Percentiles rank a stretch among this genome's conserved stretches.
Evolutionary conservation across 2,329 filamentous ascomycete genomes (phyloP).

Genomic region (Fusarium oxysporum): DNA sequence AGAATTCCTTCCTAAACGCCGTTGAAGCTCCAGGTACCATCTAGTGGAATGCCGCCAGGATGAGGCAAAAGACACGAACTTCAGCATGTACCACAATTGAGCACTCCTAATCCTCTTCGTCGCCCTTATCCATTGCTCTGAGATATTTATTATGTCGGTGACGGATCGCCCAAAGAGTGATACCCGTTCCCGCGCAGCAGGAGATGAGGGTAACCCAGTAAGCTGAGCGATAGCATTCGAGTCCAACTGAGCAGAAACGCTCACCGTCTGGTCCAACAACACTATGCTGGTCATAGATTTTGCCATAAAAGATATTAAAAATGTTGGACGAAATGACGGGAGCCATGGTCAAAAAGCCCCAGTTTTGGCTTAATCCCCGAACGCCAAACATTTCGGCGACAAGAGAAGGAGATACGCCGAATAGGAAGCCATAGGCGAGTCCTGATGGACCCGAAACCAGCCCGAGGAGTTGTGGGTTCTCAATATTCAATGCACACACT

Average conservation of each 20-base stretch:
- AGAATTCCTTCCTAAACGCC: slow-evolving; percentile 14
- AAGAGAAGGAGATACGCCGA: slow-evolving; percentile 92
- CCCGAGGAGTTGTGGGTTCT: slow-evolving; percentile 80
- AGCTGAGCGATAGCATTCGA: slow-evolving; percentile 83
- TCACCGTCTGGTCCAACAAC: slow-evolving; percentile 75
- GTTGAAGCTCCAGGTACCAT: neutral
- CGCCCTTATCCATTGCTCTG: slow-evolving; percentile 53
- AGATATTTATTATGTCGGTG: slow-evolving; percentile 61
- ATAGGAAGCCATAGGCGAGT: slow-evolving; percentile 90
- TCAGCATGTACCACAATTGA: neutral
- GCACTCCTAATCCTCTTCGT: slow-evolving; percentile 52
- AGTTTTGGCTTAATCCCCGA: slow-evolving; percentile 90
- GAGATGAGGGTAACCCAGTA: slow-evolving; percentile 83
- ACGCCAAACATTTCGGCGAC: slow-evolving; percentile 93
- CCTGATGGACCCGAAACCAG: slow-evolving; percentile 87
- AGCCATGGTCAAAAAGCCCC: slow-evolving; percentile 93
- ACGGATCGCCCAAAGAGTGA: slow-evolving; percentile 78
- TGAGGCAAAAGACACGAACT: neutral
- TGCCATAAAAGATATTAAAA: slow-evolving; percentile 92
- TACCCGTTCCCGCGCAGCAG: slow-evolving; percentile 74
- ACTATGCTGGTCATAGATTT: slow-evolving; percentile 84
- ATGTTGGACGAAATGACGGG: slow-evolving; percentile 89
- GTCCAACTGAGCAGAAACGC: slow-evolving; percentile 79
- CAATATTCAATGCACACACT: slow-evolving; percentile 77
- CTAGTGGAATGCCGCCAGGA: neutral